These are phyloP conservation scores for Cyberlindnera veronae DNA, from an alignment of 805 yeast genomes.

Conservation along the genomic window DNA sequence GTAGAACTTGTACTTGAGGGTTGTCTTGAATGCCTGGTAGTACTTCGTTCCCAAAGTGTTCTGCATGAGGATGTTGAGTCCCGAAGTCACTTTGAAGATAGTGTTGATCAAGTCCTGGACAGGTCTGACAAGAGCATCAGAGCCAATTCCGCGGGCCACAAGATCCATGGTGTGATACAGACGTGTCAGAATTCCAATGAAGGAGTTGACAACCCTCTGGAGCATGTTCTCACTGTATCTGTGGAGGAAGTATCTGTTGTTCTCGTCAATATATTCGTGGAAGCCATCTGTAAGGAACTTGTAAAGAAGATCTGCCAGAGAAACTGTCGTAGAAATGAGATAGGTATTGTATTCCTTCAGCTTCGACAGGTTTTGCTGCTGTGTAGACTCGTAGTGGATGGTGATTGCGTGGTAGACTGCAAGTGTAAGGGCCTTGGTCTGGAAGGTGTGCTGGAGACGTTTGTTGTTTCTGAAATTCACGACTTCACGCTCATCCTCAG, in stretches of 20 bases:
- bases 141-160: constrained; percentile 15
- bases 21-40: constrained; percentile 25
- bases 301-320: constrained; percentile 17
- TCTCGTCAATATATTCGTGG: constrained; percentile 13
- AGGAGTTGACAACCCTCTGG: constrained; percentile 17
- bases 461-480: constrained; percentile 17
- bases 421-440: constrained; percentile 17
- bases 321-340: constrained; percentile 9
- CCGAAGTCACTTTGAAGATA: constrained; percentile 16
- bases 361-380: constrained; percentile 12
- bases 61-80: constrained; percentile 19
- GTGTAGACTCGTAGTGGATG: constrained; percentile 21
- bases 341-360: constrained; percentile 9
- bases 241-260: constrained; percentile 17
- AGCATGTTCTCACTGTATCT: constrained; percentile 20
- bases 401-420: constrained; percentile 21
- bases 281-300: constrained; percentile 16
- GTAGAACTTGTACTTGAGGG: constrained; percentile 23
- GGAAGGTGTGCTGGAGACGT: constrained; percentile 16
- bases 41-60: constrained; percentile 21
- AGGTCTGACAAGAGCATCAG: background rate
- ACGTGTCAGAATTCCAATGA: constrained; percentile 17
- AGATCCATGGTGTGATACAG: constrained; percentile 24
- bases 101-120: constrained; percentile 6
- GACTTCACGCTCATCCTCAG: constrained; percentile 2